Conservation (phyloP, 2,329 filamentous ascomycete species). For the Colletotrichum sojae region DNA sequence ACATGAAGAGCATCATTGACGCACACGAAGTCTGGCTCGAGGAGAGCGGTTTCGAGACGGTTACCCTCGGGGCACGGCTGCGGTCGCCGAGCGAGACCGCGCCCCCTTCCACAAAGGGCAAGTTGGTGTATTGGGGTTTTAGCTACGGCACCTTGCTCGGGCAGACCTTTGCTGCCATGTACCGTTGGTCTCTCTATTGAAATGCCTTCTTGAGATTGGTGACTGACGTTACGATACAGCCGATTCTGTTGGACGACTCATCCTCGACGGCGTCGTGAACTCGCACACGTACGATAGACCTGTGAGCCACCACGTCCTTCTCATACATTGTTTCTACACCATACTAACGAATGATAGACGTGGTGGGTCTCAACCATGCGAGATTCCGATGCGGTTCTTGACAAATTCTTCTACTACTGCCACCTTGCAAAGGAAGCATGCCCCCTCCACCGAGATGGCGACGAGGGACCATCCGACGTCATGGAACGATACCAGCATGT, state of each 20-base stretch:
- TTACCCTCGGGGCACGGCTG: conserved; percentile 6
- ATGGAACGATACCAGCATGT: conserved; percentile 50
- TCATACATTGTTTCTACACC: background rate
- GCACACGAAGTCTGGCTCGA: conserved; percentile 37
- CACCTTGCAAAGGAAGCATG: conserved; percentile 58
- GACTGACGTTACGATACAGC: conserved; percentile 21
- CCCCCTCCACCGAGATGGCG: conserved; percentile 53
- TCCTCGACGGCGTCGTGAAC: conserved; percentile 50
- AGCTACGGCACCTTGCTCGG: conserved; percentile 56
- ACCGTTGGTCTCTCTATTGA: conserved; percentile 41
- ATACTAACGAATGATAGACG: conserved; percentile 4
- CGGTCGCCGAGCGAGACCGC: conserved; percentile 18
- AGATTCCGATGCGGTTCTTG: conserved; percentile 62
- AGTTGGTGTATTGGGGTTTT: conserved; percentile 54
- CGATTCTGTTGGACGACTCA: conserved; percentile 48
- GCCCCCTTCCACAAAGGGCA: conserved; percentile 40
- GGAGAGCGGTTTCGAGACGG: conserved; percentile 27
- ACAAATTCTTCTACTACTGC: conserved; percentile 63
- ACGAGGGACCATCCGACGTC: conserved; percentile 43
- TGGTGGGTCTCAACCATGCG: conserved; percentile 54
- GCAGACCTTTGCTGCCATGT: conserved; percentile 54
- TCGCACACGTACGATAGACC: conserved; percentile 52
- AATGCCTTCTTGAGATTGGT: no score
- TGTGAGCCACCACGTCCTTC: conserved; percentile 26
- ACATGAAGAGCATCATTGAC: conserved; percentile 42